Conservation (phyloP, 805 yeast genomes). For the Candida easanensis region DNA sequence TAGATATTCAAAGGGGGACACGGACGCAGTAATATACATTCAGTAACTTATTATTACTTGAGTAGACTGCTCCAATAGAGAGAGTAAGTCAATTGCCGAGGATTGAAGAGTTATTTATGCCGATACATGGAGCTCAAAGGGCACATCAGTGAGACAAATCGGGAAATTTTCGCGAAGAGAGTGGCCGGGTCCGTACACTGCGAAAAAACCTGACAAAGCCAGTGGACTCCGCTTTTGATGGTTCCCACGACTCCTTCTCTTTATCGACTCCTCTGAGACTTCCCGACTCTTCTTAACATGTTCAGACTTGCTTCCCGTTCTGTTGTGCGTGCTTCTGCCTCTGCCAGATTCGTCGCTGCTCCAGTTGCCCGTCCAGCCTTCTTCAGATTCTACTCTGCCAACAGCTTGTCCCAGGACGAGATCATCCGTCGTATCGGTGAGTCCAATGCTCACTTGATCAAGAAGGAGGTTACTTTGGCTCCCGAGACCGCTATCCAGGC, state of each 20-base stretch:
- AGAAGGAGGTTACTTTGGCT: conserved; percentile 46
- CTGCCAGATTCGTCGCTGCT: conserved; percentile 23
- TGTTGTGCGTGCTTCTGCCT: conserved; percentile 35
- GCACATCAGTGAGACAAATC: too few species aligned
- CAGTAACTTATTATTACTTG: too few species aligned
- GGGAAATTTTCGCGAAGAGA: neutral
- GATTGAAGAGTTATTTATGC: too few species aligned
- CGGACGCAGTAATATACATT: too few species aligned
- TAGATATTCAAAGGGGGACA: too few species aligned
- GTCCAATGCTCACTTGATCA: conserved; percentile 66
- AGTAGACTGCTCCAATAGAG: too few species aligned
- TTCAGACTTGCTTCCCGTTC: conserved; percentile 48
- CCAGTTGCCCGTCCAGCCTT: conserved; percentile 30
- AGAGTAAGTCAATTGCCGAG: too few species aligned
- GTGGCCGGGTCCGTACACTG: neutral
- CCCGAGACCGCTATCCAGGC: conserved; percentile 36
- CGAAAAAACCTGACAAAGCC: conserved; percentile 1
- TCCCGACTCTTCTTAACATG: conserved; percentile 31
- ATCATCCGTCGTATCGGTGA: conserved; percentile 79
- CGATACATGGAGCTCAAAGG: too few species aligned
- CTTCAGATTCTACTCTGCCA: conserved; percentile 52
- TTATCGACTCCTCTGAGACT: neutral
- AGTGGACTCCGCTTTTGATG: neutral
- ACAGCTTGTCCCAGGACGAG: conserved; percentile 71
- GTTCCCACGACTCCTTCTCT: too few species aligned